Base-by-base conservation (phyloP, 2,329 filamentous ascomycete genomes). In the Tolypocladium pustulatum region DNA sequence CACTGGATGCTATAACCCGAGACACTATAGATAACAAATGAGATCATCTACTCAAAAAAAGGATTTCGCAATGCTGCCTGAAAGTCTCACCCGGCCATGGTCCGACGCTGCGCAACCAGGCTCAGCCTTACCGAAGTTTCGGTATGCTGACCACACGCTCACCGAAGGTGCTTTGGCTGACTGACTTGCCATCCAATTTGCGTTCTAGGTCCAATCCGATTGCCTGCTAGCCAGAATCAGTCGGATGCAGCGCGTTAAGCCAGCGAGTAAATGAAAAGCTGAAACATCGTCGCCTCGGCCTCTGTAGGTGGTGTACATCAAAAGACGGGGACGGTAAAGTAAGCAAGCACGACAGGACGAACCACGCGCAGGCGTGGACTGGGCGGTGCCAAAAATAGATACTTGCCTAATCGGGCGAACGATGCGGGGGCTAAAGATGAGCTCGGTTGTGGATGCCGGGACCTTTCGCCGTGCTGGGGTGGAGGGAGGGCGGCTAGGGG, bases 1-100 rank as follows among this genome's bases (percentile, higher is more conserved):
- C 57, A 58, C 57, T 58, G 57, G 57, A 55, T 54, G 57, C 57
- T 37, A 13, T 10, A 15, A 5, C 15, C 37, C 54, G 37, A 55
- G 51, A 41, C n/a, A 27, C 13, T 9, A 55, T 55, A 58, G 57
- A 58, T 52, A 58, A 36, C 20, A 54, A n/a, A 54, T 55, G 54
- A 32, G 37, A 34, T 8, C 37, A 27, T 13, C n/a, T n/a, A 41
- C 54, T 55, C 54, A 32, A 41, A 30, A n/a, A 15, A 4, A 1
- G 34, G 10, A 34, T 6, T 9, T 52, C 3, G 17, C 49, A n/a
- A n/a, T 34, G 49, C 30, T 27, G 13, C 49, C 17, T 34, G 4
- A 34, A 12, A n/a, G 49, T n/a, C 17, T n/a, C 43, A 7, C 15
- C 15, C 1, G 8, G 49, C 9, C 27, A 52, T 8, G 30, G 17